Conservation (phyloP, 2,329 filamentous ascomycete genomes). For the Epichloe typhina region DNA sequence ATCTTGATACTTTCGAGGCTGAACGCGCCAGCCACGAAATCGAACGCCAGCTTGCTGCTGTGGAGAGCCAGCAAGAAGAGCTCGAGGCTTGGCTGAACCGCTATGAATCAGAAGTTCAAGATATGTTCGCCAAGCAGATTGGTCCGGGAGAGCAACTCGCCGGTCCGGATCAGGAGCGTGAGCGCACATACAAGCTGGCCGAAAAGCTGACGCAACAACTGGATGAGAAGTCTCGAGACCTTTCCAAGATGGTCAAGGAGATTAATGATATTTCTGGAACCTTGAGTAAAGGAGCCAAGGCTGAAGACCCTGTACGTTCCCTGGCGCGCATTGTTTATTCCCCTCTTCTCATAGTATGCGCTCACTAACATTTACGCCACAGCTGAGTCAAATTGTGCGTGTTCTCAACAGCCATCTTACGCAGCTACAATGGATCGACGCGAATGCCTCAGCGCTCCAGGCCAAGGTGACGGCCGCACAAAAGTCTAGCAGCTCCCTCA, state of each 20-base stretch:
- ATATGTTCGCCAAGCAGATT: constrained; percentile 69
- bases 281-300: constrained; percentile 77
- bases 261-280: constrained; percentile 89
- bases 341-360: constrained; percentile 4
- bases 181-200: constrained; percentile 89
- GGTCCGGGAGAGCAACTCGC: constrained; percentile 63
- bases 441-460: constrained; percentile 67
- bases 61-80: constrained; percentile 89
- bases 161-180: constrained; percentile 88
- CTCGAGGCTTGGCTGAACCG: constrained; percentile 76
- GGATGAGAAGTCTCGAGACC: constrained; percentile 85
- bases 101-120: constrained; percentile 85
- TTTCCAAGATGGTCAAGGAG: constrained; percentile 94
- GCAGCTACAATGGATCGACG: constrained; percentile 88
- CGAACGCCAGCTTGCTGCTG: constrained; percentile 75
- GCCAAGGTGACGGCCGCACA: constrained; percentile 73
- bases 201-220: constrained; percentile 85
- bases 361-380: constrained; percentile 10
- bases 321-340: neutral
- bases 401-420: constrained; percentile 88
- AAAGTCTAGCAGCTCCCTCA: constrained; percentile 55
- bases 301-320: constrained; percentile 67
- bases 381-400: constrained; percentile 90
- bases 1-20: constrained; percentile 82
- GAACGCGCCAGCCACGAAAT: constrained; percentile 89